These are phyloP conservation scores for Buxus sempervirens DNA, from an alignment of 164 flowering plant species.

Conservation along the genomic window DNA sequence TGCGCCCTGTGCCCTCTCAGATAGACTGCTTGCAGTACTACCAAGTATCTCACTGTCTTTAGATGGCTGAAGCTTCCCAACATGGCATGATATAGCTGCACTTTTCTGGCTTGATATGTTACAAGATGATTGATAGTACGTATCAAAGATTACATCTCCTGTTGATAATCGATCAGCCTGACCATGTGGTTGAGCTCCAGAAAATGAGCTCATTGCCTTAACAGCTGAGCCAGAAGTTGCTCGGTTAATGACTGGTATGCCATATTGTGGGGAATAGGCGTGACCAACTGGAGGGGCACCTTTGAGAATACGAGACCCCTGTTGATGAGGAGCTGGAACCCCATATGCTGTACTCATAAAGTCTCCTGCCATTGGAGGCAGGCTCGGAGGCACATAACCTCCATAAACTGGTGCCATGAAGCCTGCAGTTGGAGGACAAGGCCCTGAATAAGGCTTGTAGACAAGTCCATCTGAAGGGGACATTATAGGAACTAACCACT, in stretches of 20 bases:
- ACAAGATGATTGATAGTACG: slow-evolving; percentile 44
- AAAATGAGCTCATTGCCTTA: slow-evolving; percentile 38
- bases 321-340: slow-evolving; percentile 40
- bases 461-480: slow-evolving; percentile 92
- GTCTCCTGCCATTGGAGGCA: slow-evolving; percentile 29
- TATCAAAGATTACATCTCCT: slow-evolving; percentile 20
- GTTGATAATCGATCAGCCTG: slow-evolving; percentile 31
- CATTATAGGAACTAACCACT: slow-evolving; percentile 83
- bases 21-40: slow-evolving; percentile 74
- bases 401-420: slow-evolving; percentile 47
- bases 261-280: slow-evolving; percentile 53
- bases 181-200: slow-evolving; percentile 24
- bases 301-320: slow-evolving; percentile 36
- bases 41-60: slow-evolving; percentile 52
- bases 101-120: slow-evolving; percentile 30
- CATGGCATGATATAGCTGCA: slow-evolving; percentile 26
- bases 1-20: slow-evolving; percentile 25
- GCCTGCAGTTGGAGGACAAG: slow-evolving; percentile 45
- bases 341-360: slow-evolving; percentile 40
- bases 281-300: slow-evolving; percentile 30
- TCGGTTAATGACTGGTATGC: slow-evolving; percentile 50
- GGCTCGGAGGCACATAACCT: slow-evolving; percentile 22
- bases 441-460: slow-evolving; percentile 77
- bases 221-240: slow-evolving; percentile 38
- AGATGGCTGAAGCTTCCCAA: slow-evolving; percentile 27